phyloP scores from a whole-genome alignment of 2,329 filamentous ascomycete species.

The Aspergillus niger region DNA sequence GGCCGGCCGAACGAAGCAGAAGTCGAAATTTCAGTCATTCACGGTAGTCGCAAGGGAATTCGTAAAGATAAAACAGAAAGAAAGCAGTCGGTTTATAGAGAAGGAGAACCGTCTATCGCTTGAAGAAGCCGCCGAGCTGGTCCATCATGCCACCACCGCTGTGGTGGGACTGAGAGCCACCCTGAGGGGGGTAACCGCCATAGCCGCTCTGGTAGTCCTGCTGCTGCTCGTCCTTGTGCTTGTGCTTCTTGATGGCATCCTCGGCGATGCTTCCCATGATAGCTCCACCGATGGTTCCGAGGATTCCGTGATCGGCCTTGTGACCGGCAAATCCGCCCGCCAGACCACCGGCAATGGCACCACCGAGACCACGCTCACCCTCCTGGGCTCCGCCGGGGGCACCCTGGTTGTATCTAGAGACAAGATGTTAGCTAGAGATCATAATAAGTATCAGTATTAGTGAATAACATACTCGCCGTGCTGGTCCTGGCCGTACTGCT shows the following conservation, averaged over 20 bases:
- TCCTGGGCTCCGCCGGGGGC: conserved; percentile 44
- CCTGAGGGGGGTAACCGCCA: conserved; percentile 19
- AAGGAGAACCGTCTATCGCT: conserved; percentile 32
- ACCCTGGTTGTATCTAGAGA: conserved; percentile 28
- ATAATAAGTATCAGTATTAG: neutral
- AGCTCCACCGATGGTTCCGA: conserved; percentile 51
- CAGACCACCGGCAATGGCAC: conserved; percentile 50
- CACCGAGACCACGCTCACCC: conserved; percentile 50
- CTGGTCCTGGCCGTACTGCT: conserved; percentile 20
- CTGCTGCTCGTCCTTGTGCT: conserved; percentile 38
- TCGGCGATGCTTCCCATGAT: conserved; percentile 50
- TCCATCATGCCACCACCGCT: conserved; percentile 32
- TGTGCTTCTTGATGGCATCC: conserved; percentile 49
- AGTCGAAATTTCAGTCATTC: conserved; percentile 21
- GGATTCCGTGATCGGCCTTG: conserved; percentile 51
- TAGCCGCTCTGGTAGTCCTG: conserved; percentile 18
- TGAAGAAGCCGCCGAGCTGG: conserved; percentile 41
- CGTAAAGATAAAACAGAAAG: conserved; percentile 2
- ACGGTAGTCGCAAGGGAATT: conserved; percentile 10
- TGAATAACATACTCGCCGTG: conserved; percentile 26
- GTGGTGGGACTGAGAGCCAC: conserved; percentile 22
- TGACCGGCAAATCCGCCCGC: conserved; percentile 51
- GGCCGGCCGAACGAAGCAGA: conserved; percentile 17
- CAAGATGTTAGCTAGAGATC: neutral
- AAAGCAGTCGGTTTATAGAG: conserved; percentile 11